A percentile compares a stretch with the other conserved stretches of the same genome.
These are phyloP conservation scores for Scenedesmus sp. DNA, from an alignment of 163 green algal species.

Conservation along the genomic window DNA sequence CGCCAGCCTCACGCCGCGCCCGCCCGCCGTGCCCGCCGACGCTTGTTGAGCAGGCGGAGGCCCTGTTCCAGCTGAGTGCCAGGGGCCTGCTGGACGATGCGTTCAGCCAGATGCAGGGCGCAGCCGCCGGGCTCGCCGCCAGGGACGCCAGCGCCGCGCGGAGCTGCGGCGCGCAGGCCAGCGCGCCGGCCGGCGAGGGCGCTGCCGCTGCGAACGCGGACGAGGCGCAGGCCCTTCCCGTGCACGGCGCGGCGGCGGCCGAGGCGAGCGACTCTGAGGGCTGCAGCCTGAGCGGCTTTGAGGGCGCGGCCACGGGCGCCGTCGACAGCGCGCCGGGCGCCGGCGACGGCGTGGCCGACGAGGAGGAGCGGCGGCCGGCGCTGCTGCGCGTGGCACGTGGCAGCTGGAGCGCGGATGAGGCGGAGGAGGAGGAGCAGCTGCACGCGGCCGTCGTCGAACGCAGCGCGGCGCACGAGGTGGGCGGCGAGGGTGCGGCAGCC, in stretches of 20 bases:
- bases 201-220: not conserved
- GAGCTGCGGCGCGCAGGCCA: conserved; percentile 26
- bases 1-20: too few species aligned
- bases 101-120: conserved; percentile 28
- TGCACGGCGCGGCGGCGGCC: too few species aligned
- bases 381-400: conserved; percentile 16
- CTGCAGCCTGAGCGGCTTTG: conserved; percentile 21
- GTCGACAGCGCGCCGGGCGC: not conserved
- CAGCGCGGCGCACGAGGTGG: too few species aligned
- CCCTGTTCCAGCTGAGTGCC: conserved; percentile 16
- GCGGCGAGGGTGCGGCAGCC: too few species aligned
- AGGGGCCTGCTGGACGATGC: conserved; percentile 15
- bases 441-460: not conserved
- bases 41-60: conserved; percentile 5
- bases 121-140: conserved; percentile 3
- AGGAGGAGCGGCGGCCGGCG: conserved; percentile 4
- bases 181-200: not conserved
- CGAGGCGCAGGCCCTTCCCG: not conserved
- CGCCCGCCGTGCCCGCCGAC: too few species aligned
- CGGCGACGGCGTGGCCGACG: conserved; percentile 1
- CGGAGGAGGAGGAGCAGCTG: not conserved
- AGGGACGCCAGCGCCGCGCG: conserved; percentile 18
- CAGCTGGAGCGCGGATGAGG: conserved; percentile 9
- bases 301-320: not conserved
- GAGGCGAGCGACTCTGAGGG: not conserved